Evolutionary conservation across 768 basidiomycete species (phyloP), one percentile per base, ranked within the genome.

Genomic region (Tricholoma furcatifolium): DNA sequence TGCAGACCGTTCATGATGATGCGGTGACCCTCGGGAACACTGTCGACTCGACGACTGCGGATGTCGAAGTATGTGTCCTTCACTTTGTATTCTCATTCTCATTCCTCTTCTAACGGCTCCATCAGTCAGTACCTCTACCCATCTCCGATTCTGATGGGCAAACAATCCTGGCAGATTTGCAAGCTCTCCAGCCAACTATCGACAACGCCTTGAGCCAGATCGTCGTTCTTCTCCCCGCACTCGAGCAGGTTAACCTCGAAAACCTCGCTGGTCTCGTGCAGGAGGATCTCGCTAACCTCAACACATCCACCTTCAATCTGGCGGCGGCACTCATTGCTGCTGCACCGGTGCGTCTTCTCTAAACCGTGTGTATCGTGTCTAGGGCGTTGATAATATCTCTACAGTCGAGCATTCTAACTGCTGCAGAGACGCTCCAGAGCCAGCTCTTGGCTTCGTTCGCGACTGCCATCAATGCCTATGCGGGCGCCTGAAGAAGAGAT

Each of bases 1-100:
- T 18, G 18, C 17, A 73, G 72, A 47, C 55, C 3, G 69, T 74
- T 54, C 72, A 72, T 61, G 67, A 49, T 10, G 58, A 54, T 45
- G 64, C 70, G 4, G 58, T 48, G 2, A 56, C 31, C 38, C 50
- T 69, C 8, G 54, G 48, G 8, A 57, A 53, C 14, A 35, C 65
- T 4, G 32, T 71, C n/a, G 56, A 66, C 45, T 52, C 55, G 10
- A 65, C 60, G 2, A 67, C 68, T 4, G 51, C 58, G 10, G 72
- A 71, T 40, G 62, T 62, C 4, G 55, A 56, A 17, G 69, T 69
- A 32, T 7, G 61, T 60, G 20, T 6, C 21, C 20, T 21, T 20
- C 38, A 18, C 24, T 21, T n/a, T n/a, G n/a, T 8, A 4, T n/a
- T 11, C 30, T 27, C 23, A 31, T 21, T n/a, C 45, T 17, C 11